phyloP scores from a whole-genome alignment of 306 rosid species.

The Alnus rubra region DNA sequence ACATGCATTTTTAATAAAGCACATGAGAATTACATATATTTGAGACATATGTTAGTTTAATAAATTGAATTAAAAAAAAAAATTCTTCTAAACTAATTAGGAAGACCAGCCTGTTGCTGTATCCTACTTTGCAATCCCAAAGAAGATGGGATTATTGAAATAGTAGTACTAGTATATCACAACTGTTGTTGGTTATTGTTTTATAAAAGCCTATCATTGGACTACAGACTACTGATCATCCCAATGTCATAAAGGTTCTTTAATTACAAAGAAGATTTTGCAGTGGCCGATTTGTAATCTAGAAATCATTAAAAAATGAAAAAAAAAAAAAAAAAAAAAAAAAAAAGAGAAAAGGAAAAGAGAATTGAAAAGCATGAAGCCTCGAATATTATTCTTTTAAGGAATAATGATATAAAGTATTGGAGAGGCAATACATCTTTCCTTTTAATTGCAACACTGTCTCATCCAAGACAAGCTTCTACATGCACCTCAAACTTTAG shows the following conservation, averaged over 20 bases:
- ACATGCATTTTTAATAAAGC: too few species aligned
- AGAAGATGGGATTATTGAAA: not conserved
- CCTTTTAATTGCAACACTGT: conserved; percentile 40
- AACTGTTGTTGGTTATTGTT: not conserved
- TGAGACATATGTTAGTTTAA: too few species aligned
- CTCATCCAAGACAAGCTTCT: conserved; percentile 37
- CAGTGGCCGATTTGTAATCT: conserved; percentile 34
- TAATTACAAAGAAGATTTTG: conserved; percentile 50
- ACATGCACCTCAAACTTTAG: conserved; percentile 33
- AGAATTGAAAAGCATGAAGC: conserved; percentile 51
- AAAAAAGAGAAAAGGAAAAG: conserved; percentile 35
- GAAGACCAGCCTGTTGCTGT: not conserved
- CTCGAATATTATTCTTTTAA: conserved; percentile 69
- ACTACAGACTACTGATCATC: conserved; percentile 26
- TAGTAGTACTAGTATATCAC: not conserved
- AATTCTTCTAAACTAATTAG: too few species aligned
- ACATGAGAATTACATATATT: too few species aligned
- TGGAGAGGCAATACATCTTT: conserved; percentile 51
- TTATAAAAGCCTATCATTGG: conserved; percentile 21
- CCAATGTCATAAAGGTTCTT: conserved; percentile 51
- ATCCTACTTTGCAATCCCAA: not conserved
- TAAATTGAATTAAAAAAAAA: too few species aligned
- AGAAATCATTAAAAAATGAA: conserved; percentile 45
- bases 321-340: conserved; percentile 10
- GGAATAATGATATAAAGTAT: conserved; percentile 54